Evolutionary conservation across 345 rosid species (phyloP).

Genomic region (Bruguiera sexangula): DNA sequence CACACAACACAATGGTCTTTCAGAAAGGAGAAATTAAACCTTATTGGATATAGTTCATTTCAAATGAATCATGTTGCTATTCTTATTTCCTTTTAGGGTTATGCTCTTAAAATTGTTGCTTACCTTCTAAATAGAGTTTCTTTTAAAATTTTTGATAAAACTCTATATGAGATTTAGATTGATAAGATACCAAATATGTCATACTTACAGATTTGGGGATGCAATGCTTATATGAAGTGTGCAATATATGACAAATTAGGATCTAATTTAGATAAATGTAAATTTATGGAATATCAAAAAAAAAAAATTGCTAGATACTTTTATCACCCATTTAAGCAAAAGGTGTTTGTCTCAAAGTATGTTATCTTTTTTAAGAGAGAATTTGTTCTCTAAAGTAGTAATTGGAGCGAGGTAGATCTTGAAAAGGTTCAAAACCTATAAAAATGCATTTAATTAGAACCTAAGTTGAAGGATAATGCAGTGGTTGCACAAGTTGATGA

Average conservation of each 20-base stretch:
- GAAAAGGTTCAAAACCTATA: background rate
- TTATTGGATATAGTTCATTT: too few species aligned
- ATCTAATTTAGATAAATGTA: background rate
- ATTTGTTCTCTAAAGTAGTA: too few species aligned
- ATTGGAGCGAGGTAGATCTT: too few species aligned
- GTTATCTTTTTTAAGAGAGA: too few species aligned
- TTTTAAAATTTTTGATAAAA: background rate
- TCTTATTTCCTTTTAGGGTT: background rate
- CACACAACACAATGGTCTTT: too few species aligned
- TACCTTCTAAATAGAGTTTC: background rate
- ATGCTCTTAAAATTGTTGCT: background rate
- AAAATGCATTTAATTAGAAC: fast-evolving
- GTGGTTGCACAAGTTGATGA: too few species aligned
- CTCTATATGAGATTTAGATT: background rate
- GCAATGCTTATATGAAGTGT: background rate
- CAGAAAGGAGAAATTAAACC: too few species aligned
- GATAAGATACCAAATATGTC: background rate
- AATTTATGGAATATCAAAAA: background rate
- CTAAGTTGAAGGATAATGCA: too few species aligned
- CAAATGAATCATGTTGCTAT: too few species aligned
- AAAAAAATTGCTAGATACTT: background rate
- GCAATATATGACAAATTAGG: background rate
- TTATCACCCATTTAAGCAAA: background rate
- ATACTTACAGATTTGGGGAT: background rate
- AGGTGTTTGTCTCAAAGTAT: too few species aligned